These are phyloP conservation scores for Tricholoma flavovirens DNA, from an alignment of 768 basidiomycete species.

Conservation along the genomic window DNA sequence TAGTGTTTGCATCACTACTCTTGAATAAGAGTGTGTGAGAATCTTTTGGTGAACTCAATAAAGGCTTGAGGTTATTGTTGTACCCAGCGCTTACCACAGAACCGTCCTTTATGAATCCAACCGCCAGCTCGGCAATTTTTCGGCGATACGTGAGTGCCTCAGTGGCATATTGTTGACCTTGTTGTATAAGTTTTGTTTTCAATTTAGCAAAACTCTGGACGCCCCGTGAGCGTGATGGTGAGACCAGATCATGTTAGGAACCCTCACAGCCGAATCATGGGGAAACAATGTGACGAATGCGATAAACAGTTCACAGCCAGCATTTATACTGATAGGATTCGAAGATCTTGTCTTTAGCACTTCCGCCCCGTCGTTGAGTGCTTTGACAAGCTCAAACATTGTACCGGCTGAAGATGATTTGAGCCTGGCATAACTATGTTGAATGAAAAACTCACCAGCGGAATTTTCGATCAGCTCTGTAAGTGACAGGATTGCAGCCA, in stretches of 20 bases:
- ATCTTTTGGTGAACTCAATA: constrained; percentile 48
- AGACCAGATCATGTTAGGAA: constrained; percentile 8
- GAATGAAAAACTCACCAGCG: constrained; percentile 44
- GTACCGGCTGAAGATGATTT: constrained; percentile 58
- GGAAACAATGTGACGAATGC: constrained; percentile 83
- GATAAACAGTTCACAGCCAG: constrained; percentile 89
- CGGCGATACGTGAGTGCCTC: constrained; percentile 81
- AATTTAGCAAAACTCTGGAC: constrained; percentile 75
- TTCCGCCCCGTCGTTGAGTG: constrained; percentile 70
- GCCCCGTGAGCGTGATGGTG: constrained; percentile 6
- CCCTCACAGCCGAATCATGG: constrained; percentile 71
- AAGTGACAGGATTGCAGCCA: constrained; percentile 84
- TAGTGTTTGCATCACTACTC: constrained; percentile 92
- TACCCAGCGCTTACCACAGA: constrained; percentile 55
- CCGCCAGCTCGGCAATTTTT: constrained; percentile 84
- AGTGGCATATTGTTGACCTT: constrained; percentile 71
- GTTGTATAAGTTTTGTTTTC: constrained; percentile 76
- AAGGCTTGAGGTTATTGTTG: not conserved
- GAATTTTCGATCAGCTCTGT: constrained; percentile 79
- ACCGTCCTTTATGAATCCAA: constrained; percentile 93
- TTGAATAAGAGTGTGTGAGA: constrained; percentile 93
- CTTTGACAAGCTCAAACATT: constrained; percentile 88
- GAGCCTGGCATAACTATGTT: constrained; percentile 1
- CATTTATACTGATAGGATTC: constrained; percentile 79
- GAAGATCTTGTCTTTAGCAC: constrained; percentile 54